A percentile compares a stretch with the other conserved stretches of the same genome.
These are phyloP conservation scores for Fusarium chaquense DNA, from an alignment of 2,329 filamentous ascomycete genomes.

Conservation along the genomic window DNA sequence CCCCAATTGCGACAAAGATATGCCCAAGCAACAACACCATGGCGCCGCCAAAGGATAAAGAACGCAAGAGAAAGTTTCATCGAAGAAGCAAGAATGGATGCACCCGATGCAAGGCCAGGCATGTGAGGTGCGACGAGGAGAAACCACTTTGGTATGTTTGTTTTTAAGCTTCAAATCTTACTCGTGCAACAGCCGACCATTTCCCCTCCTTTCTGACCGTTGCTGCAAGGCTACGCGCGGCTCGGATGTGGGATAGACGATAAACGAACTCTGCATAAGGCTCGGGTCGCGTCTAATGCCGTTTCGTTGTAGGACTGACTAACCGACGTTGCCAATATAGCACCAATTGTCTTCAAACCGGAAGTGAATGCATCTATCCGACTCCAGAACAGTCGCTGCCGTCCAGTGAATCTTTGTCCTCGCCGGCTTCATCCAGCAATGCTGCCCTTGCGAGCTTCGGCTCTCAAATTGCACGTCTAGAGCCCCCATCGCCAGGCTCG, in stretches of 20 bases:
- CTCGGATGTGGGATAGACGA: conserved; percentile 34
- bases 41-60: conserved; percentile 53
- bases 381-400: conserved; percentile 43
- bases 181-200: conserved; percentile 23
- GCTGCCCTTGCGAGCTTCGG: conserved; percentile 20
- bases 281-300: conserved; percentile 16
- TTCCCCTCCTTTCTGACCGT: conserved; percentile 30
- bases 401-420: conserved; percentile 44
- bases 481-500: conserved; percentile 32
- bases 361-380: conserved; percentile 58
- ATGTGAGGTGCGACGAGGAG: conserved; percentile 61
- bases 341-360: conserved; percentile 60
- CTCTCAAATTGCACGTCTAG: conserved; percentile 32
- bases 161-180: conserved; percentile 31
- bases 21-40: conserved; percentile 43
- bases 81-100: conserved; percentile 55
- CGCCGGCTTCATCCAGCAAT: conserved; percentile 36
- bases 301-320: conserved; percentile 32
- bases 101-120: conserved; percentile 54
- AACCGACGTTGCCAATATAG: conserved; percentile 49
- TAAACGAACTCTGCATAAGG: conserved; percentile 44
- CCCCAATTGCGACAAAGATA: conserved; percentile 26
- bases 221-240: conserved; percentile 42
- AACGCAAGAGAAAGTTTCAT: conserved; percentile 55
- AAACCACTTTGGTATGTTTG: conserved; percentile 60